These are phyloP conservation scores for Candida caryicola DNA, from an alignment of 805 yeast genomes.

Conservation along the genomic window DNA sequence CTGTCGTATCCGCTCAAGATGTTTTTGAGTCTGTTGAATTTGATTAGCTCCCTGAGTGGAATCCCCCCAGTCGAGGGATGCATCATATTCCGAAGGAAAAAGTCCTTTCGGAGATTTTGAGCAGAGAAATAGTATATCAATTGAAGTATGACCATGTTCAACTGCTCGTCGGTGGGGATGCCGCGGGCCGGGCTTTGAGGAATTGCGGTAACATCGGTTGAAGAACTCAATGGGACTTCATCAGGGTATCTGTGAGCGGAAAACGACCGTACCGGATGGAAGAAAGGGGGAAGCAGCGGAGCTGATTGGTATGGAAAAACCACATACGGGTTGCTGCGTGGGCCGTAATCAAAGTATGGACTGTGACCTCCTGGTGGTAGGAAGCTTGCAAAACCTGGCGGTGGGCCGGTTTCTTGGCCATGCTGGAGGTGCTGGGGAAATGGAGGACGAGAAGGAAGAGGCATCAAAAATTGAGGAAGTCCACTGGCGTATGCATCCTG, in stretches of 20 bases:
- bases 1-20: constrained; percentile 9
- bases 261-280: too few relatives aligned
- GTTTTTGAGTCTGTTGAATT: constrained; percentile 15
- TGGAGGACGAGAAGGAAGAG: too few relatives aligned
- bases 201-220: not conserved
- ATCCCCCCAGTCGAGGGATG: constrained; percentile 15
- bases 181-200: constrained; percentile 7
- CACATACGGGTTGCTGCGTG: not conserved
- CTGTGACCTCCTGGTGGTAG: not conserved
- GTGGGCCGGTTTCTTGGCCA: too few relatives aligned
- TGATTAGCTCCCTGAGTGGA: constrained; percentile 12
- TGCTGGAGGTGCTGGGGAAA: too few relatives aligned
- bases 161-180: constrained; percentile 9
- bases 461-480: too few relatives aligned
- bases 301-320: not conserved
- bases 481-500: too few relatives aligned
- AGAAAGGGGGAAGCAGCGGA: too few relatives aligned
- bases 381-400: not conserved
- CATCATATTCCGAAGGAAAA: constrained; percentile 17
- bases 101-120: constrained; percentile 21
- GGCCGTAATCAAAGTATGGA: not conserved
- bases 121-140: constrained; percentile 21
- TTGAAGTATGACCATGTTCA: constrained; percentile 9
- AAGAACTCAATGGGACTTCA: not conserved
- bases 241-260: not conserved